A percentile compares a stretch with the other conserved stretches of the same genome.
These are phyloP conservation scores for Penicillium sp. DNA, from an alignment of 2,329 filamentous ascomycete genomes.

Conservation along the genomic window DNA sequence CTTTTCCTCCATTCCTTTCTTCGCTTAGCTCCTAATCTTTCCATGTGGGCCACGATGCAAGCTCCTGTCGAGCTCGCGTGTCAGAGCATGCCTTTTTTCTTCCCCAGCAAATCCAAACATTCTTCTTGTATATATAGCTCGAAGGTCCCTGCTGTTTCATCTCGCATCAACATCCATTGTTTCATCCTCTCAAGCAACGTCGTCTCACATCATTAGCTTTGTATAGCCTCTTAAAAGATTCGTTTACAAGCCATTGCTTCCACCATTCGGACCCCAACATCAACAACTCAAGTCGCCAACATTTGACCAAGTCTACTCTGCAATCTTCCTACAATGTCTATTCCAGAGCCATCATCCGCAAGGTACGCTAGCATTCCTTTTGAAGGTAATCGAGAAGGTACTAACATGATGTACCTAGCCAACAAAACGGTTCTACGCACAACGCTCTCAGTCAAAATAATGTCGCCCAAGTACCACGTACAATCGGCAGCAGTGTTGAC, in stretches of 20 bases:
- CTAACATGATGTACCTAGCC: constrained; percentile 11
- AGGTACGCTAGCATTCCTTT: constrained; percentile 4
- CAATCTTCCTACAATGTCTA: constrained; percentile 16
- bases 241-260: neutral
- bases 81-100: constrained; percentile 15
- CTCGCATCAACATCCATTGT: neutral
- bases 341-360: constrained; percentile 11
- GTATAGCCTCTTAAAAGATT: neutral
- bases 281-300: neutral
- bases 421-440: constrained; percentile 18
- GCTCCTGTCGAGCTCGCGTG: constrained; percentile 21
- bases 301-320: neutral
- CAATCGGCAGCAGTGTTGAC: constrained; percentile 23
- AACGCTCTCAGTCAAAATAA: constrained; percentile 27
- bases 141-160: constrained; percentile 6
- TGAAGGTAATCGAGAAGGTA: neutral
- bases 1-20: constrained; percentile 16
- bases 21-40: constrained; percentile 12
- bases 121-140: constrained; percentile 19
- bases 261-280: neutral
- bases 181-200: neutral
- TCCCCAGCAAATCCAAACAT: constrained; percentile 12
- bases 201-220: neutral
- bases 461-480: constrained; percentile 26
- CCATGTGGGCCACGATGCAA: constrained; percentile 22